Conservation (phyloP, 768 basidiomycete species). For the Russula sp. region DNA sequence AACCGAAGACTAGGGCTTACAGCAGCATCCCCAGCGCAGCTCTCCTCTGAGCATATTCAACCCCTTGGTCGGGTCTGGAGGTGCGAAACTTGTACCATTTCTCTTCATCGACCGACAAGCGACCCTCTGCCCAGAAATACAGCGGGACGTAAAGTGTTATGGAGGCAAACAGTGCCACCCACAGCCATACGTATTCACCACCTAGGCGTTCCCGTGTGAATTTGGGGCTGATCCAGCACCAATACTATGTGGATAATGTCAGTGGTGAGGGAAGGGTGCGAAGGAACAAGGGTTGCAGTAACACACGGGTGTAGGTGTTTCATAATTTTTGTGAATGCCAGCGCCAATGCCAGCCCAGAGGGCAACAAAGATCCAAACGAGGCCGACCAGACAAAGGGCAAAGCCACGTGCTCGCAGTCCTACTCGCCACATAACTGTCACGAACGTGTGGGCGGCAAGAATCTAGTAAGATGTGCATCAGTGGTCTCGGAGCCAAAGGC, state of each 20-base stretch:
- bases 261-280: neutral
- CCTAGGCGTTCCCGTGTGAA: slow-evolving; percentile 29
- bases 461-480: slow-evolving; percentile 25
- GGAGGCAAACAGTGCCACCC: slow-evolving; percentile 34
- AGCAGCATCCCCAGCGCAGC: slow-evolving; percentile 24
- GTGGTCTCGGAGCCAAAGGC: neutral
- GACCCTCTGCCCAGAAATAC: slow-evolving; percentile 33
- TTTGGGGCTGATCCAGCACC: slow-evolving; percentile 38
- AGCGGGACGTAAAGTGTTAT: slow-evolving; percentile 32
- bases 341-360: slow-evolving; percentile 34
- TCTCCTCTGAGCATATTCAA: slow-evolving; percentile 3
- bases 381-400: slow-evolving; percentile 19
- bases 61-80: slow-evolving; percentile 6
- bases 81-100: slow-evolving; percentile 32
- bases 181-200: slow-evolving; percentile 42
- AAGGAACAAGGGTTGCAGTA: neutral
- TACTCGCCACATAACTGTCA: slow-evolving; percentile 32
- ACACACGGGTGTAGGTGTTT: slow-evolving; percentile 32
- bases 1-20: slow-evolving; percentile 19
- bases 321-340: slow-evolving; percentile 22
- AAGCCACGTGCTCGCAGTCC: slow-evolving; percentile 25
- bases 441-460: slow-evolving; percentile 36
- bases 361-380: slow-evolving; percentile 19
- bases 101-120: slow-evolving; percentile 28
- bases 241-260: slow-evolving; percentile 24